Evolutionary conservation across 2,329 filamentous ascomycete genomes (phyloP).

Genomic region (Dactylellina leptospora): DNA sequence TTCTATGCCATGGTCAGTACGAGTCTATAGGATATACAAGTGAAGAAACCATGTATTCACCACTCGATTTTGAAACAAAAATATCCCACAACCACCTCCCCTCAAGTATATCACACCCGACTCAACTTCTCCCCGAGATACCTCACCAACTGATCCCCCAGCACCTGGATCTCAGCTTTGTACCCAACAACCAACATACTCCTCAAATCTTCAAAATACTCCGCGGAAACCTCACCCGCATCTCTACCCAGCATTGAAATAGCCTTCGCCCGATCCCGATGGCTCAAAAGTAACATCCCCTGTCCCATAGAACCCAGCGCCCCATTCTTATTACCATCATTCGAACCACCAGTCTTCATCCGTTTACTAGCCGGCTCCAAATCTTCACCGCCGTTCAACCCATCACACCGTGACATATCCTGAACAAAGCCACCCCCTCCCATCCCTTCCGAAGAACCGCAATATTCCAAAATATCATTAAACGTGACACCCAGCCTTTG

Average conservation of each 20-base stretch:
- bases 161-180: constrained; percentile 52
- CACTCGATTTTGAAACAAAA: too few species aligned
- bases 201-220: constrained; percentile 31
- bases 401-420: too few species aligned
- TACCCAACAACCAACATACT: constrained; percentile 43
- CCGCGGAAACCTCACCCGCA: neutral
- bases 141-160: constrained; percentile 40
- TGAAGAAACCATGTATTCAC: too few species aligned
- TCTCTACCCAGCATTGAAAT: constrained; percentile 39
- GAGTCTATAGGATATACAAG: too few species aligned
- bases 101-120: too few species aligned
- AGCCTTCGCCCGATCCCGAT: constrained; percentile 46
- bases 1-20: too few species aligned
- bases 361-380: constrained; percentile 28
- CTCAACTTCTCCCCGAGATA: constrained; percentile 49
- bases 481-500: constrained; percentile 40
- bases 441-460: constrained; percentile 14
- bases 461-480: constrained; percentile 38
- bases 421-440: neutral
- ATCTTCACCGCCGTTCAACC: too few species aligned
- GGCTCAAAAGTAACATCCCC: constrained; percentile 36
- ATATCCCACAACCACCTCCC: too few species aligned
- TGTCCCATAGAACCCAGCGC: too few species aligned
- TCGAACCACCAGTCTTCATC: constrained; percentile 5
- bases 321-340: too few species aligned